phyloP scores from a whole-genome alignment of 139 green algal genomes.

The Coelastrella sp. region DNA sequence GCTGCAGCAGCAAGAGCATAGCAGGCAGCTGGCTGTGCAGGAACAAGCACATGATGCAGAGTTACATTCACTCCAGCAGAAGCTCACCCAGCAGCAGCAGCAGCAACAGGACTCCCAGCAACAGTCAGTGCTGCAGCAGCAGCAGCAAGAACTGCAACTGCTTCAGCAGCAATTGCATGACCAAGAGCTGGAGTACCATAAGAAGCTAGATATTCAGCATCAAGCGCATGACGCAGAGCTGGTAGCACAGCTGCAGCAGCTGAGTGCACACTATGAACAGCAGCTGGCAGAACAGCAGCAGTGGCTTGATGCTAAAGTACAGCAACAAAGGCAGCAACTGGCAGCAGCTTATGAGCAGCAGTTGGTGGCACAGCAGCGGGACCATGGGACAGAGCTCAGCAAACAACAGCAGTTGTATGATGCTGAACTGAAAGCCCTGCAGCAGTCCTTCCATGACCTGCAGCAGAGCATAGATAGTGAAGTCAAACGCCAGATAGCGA shows the following conservation, averaged over 20 bases:
- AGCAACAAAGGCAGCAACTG: too few species aligned
- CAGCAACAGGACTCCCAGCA: too few species aligned
- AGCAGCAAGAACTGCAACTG: too few species aligned
- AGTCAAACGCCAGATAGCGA: background rate
- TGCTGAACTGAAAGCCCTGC: background rate
- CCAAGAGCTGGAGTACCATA: too few species aligned
- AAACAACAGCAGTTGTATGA: slow-evolving; percentile 5
- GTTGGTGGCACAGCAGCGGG: background rate
- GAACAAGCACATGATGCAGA: background rate
- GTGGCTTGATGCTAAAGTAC: background rate
- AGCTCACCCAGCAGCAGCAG: background rate
- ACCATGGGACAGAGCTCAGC: background rate
- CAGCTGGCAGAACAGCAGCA: slow-evolving; percentile 2
- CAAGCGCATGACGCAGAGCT: background rate
- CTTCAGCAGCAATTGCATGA: too few species aligned
- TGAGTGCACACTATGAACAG: background rate
- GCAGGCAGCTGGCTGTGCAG: background rate
- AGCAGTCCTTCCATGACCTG: slow-evolving; percentile 1
- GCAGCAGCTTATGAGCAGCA: slow-evolving; percentile 6
- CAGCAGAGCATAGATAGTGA: background rate
- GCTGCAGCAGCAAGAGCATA: too few species aligned
- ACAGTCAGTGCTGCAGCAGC: too few species aligned
- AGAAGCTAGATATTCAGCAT: too few species aligned
- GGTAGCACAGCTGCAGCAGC: background rate
- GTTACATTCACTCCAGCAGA: background rate